Evolutionary conservation across 2,329 filamentous ascomycete genomes (phyloP).

Genomic region (Phaeosphaeriaceae sp.): DNA sequence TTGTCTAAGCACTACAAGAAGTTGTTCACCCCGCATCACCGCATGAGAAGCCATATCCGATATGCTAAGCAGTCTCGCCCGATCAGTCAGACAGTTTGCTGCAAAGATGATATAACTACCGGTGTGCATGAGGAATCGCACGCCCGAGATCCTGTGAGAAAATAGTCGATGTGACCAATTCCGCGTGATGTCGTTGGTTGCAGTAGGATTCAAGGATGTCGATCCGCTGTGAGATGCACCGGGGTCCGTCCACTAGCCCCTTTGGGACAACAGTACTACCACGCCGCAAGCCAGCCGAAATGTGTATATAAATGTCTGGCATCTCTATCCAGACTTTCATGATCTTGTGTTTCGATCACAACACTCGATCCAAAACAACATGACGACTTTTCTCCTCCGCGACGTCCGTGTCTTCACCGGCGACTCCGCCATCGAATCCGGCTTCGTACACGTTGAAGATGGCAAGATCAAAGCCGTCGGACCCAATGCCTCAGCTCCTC

Average conservation of each 20-base stretch:
- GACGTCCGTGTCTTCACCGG: constrained; percentile 59
- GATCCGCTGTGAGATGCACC: background rate
- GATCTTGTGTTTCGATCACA: background rate
- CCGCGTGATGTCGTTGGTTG: background rate
- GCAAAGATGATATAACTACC: too few species aligned
- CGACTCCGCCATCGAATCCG: constrained; percentile 49
- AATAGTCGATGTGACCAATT: too few species aligned
- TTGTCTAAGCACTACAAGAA: background rate
- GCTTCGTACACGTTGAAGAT: constrained; percentile 51
- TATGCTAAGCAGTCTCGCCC: too few species aligned
- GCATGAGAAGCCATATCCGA: too few species aligned
- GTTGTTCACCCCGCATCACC: too few species aligned
- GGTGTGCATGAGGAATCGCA: too few species aligned
- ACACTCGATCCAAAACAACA: constrained; percentile 3
- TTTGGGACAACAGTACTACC: background rate
- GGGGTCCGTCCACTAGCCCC: background rate
- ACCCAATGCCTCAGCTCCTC: constrained; percentile 20
- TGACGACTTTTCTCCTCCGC: constrained; percentile 50
- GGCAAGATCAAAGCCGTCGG: constrained; percentile 51
- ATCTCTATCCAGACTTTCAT: background rate
- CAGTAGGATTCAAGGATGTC: background rate
- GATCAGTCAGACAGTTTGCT: too few species aligned
- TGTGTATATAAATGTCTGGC: background rate
- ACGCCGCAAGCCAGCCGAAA: background rate
- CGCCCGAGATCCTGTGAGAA: background rate